A percentile compares a stretch with the other conserved stretches of the same genome.
Conservation (phyloP, 2,329 filamentous ascomycete genomes). For the Trichoderma sp. region DNA sequence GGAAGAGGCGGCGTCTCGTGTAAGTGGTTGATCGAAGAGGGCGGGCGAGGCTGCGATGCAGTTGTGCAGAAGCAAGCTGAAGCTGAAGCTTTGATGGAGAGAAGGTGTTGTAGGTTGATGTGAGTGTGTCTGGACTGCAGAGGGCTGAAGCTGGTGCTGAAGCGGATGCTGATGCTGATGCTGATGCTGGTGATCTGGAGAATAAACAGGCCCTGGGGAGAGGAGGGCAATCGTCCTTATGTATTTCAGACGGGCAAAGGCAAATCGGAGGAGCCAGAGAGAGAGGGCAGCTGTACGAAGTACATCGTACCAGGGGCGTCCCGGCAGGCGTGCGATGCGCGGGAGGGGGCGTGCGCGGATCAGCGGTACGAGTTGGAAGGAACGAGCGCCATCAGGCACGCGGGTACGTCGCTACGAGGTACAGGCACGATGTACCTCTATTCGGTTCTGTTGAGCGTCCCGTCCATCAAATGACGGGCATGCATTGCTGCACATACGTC, state of each 20-base stretch:
- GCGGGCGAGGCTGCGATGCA: neutral
- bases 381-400: neutral
- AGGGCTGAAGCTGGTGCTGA: too few relatives aligned
- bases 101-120: neutral
- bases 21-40: constrained; percentile 21
- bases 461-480: constrained; percentile 10
- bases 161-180: neutral
- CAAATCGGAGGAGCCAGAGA: constrained; percentile 39
- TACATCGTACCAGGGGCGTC: constrained; percentile 12
- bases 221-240: constrained; percentile 36
- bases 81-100: neutral
- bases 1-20: constrained; percentile 22
- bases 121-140: too few relatives aligned
- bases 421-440: neutral
- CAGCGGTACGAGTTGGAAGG: neutral
- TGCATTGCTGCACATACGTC: constrained; percentile 27
- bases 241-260: constrained; percentile 36
- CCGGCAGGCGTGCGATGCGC: neutral
- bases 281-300: constrained; percentile 20
- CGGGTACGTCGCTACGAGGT: neutral
- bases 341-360: neutral
- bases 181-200: constrained; percentile 27
- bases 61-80: constrained; percentile 10
- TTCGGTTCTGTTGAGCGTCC: neutral
- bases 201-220: constrained; percentile 18